Evolutionary conservation across 192 early-diverging fungal species (phyloP).

Genomic region (Neocallimastix lanati): DNA sequence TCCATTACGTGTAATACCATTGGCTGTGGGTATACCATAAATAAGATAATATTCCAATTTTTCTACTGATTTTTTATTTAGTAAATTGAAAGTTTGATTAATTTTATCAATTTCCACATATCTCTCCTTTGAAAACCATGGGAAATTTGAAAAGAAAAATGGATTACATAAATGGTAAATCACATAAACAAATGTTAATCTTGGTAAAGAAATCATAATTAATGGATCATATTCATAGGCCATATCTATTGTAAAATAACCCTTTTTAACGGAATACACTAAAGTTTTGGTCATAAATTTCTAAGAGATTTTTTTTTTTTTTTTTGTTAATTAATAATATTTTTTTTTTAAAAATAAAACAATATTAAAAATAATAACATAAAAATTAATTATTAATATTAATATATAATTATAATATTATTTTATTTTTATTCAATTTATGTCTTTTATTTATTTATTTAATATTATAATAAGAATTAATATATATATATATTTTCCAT

Average conservation of each 20-base stretch:
- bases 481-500: no score
- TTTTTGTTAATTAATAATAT: no score
- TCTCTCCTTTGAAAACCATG: not conserved
- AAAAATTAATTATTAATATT: no score
- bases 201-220: not conserved
- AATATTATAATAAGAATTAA: no score
- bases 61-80: not conserved
- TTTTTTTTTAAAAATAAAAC: no score
- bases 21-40: not conserved
- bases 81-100: not conserved
- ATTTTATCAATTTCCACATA: not conserved
- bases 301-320: no score
- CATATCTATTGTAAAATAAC: not conserved
- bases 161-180: not conserved
- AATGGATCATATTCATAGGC: not conserved
- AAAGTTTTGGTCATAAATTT: not conserved
- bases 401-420: no score
- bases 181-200: not conserved
- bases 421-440: no score
- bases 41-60: not conserved
- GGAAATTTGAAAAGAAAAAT: not conserved
- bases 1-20: not conserved
- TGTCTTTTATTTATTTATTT: no score
- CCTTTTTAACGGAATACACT: not conserved
- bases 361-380: no score